Conservation (phyloP, 2,329 filamentous ascomycete species). For the Penicillium sp. region DNA sequence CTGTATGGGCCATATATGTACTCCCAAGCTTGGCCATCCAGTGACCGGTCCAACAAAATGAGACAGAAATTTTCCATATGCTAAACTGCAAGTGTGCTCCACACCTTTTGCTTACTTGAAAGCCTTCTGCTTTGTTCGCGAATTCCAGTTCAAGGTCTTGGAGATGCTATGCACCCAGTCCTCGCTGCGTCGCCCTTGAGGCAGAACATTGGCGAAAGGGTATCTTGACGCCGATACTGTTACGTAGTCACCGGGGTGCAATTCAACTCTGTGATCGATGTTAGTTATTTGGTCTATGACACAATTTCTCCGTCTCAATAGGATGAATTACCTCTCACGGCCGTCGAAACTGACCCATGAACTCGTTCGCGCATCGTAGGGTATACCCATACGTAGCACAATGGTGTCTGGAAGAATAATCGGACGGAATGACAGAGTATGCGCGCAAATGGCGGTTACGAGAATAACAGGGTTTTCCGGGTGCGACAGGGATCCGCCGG, state of each 20-base stretch:
- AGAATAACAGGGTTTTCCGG: slow-evolving; percentile 96
- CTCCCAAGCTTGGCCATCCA: slow-evolving; percentile 6
- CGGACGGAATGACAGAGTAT: slow-evolving; percentile 91
- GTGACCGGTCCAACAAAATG: slow-evolving; percentile 5
- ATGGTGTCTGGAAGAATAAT: slow-evolving; percentile 96
- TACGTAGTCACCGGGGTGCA: slow-evolving; percentile 49
- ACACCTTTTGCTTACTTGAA: slow-evolving; percentile 20
- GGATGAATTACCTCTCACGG: slow-evolving; percentile 58
- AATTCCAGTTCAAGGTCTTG: slow-evolving; percentile 50
- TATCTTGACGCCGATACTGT: slow-evolving; percentile 50
- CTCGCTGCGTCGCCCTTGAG: slow-evolving; percentile 41
- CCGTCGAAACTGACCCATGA: slow-evolving; percentile 99
- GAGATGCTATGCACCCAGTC: slow-evolving; percentile 50
- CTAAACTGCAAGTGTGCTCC: background rate
- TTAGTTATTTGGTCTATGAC: slow-evolving; percentile 12
- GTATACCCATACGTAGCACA: slow-evolving; percentile 86
- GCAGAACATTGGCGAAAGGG: slow-evolving; percentile 49
- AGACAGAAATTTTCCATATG: background rate
- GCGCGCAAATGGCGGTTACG: slow-evolving; percentile 87
- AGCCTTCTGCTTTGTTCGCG: slow-evolving; percentile 44
- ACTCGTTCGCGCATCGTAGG: slow-evolving; percentile 80
- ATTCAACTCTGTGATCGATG: slow-evolving; percentile 37
- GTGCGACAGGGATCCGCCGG: slow-evolving; percentile 90
- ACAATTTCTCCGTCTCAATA: background rate
- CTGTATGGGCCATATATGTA: slow-evolving; percentile 5